Conservation (phyloP, 2,329 filamentous ascomycete species). For the Talaromyces amestolkiae region DNA sequence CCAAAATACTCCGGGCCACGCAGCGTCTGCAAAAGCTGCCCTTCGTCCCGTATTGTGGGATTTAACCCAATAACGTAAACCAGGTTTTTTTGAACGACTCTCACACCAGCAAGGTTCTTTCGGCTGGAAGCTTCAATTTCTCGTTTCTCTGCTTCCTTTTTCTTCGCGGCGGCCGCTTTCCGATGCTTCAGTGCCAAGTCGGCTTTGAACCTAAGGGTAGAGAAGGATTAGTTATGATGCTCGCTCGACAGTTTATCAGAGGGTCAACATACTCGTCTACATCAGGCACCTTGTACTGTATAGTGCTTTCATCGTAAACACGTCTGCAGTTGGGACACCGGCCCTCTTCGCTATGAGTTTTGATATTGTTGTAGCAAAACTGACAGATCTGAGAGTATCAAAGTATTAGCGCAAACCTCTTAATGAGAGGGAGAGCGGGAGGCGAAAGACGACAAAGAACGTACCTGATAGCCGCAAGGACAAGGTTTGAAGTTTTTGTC, state of each 20-base stretch:
- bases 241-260: neutral
- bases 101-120: constrained; percentile 91
- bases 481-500: constrained; percentile 97
- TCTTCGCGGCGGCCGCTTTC: constrained; percentile 83
- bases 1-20: constrained; percentile 93
- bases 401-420: neutral
- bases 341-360: constrained; percentile 89
- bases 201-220: constrained; percentile 46
- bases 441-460: constrained; percentile 25
- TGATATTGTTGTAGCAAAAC: constrained; percentile 99
- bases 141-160: constrained; percentile 93
- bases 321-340: constrained; percentile 95
- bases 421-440: neutral
- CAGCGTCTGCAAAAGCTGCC: constrained; percentile 77
- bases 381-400: constrained; percentile 78
- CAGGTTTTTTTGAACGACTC: constrained; percentile 96
- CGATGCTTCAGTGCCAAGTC: constrained; percentile 68
- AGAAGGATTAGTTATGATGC: neutral
- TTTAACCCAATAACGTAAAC: constrained; percentile 96
- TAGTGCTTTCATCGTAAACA: constrained; percentile 94
- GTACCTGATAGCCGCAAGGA: constrained; percentile 95
- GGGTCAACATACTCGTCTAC: constrained; percentile 75
- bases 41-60: constrained; percentile 87
- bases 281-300: constrained; percentile 93
- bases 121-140: constrained; percentile 94